A percentile compares a stretch with the other conserved stretches of the same genome.
Evolutionary conservation across 1,284 basidiomycete genomes (phyloP).

Genomic region (Pholiota adiposa): DNA sequence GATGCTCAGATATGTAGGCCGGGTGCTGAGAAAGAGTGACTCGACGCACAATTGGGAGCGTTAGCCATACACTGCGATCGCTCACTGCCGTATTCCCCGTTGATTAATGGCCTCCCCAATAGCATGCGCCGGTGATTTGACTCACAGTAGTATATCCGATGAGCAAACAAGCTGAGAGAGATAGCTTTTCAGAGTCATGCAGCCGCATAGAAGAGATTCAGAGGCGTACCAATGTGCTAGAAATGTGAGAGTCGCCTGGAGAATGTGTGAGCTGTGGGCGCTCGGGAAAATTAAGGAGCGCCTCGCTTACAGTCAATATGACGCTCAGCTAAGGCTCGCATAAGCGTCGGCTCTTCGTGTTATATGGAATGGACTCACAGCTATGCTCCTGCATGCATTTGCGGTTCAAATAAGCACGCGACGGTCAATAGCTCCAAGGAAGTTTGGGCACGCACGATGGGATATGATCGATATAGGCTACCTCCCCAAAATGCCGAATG

Average conservation of each 20-base stretch:
- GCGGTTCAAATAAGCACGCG: not conserved
- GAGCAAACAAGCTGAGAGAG: conserved; percentile 27
- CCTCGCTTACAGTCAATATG: conserved; percentile 26
- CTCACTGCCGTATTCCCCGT: conserved; percentile 12
- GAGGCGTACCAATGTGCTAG: conserved; percentile 32
- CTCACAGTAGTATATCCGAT: conserved; percentile 25
- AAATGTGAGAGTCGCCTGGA: conserved; percentile 30
- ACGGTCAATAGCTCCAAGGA: not conserved
- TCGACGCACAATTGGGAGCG: conserved; percentile 16
- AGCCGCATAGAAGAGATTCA: not conserved
- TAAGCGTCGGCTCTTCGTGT: not conserved
- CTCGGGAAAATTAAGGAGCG: not conserved
- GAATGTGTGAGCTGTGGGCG: not conserved
- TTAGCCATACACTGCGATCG: conserved; percentile 10
- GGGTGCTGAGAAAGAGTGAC: not conserved
- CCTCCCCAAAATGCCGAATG: conserved; percentile 18
- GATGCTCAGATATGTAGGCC: not conserved
- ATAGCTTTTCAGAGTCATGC: not conserved
- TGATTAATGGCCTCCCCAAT: not conserved
- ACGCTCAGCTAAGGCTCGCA: conserved; percentile 19
- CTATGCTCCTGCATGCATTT: conserved; percentile 18
- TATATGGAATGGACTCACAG: conserved; percentile 16
- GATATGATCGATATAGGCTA: conserved; percentile 16
- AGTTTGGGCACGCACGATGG: conserved; percentile 12
- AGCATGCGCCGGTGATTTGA: not conserved